phyloP scores from a whole-genome alignment of 352 stramenopile species.

The Phytophthora quininea region DNA sequence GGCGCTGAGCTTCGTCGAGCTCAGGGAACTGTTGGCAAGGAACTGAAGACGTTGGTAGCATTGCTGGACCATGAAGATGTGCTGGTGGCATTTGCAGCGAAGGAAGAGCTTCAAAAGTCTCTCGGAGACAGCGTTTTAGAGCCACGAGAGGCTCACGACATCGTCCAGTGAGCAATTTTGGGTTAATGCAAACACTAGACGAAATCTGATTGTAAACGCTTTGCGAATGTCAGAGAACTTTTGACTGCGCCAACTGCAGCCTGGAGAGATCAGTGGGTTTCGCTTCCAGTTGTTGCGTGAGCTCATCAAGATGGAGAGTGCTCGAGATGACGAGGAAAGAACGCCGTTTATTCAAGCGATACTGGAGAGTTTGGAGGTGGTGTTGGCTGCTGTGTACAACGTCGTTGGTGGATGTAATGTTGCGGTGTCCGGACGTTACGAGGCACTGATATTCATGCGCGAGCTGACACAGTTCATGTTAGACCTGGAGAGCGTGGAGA shows the following conservation, averaged over 20 bases:
- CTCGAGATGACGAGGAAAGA: neutral
- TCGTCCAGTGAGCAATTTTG: constrained; percentile 23
- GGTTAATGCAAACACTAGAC: neutral
- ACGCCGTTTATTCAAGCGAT: constrained; percentile 23
- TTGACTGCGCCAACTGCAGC: neutral
- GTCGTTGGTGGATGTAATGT: constrained; percentile 6
- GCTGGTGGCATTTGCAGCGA: constrained; percentile 48
- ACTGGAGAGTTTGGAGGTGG: constrained; percentile 12
- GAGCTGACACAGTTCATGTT: constrained; percentile 22
- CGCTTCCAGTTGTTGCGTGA: constrained; percentile 58
- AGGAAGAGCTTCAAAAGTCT: constrained; percentile 39
- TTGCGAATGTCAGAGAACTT: constrained; percentile 14
- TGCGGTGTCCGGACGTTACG: constrained; percentile 31
- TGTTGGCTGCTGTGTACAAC: constrained; percentile 18
- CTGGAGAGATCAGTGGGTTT: constrained; percentile 36
- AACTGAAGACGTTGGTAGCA: constrained; percentile 22
- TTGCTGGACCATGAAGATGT: constrained; percentile 41
- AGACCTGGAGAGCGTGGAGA: constrained; percentile 11
- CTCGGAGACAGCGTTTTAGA: constrained; percentile 3
- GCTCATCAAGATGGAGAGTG: constrained; percentile 32
- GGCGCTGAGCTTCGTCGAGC: constrained; percentile 11
- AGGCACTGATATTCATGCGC: constrained; percentile 42
- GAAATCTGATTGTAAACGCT: neutral
- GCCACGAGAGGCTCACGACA: constrained; percentile 12
- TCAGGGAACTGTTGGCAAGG: neutral